Percentiles rank a stretch among this genome's conserved stretches.
Evolutionary conservation across 2,329 filamentous ascomycete genomes (phyloP).

Genomic region (Trichothecium sympodiale): DNA sequence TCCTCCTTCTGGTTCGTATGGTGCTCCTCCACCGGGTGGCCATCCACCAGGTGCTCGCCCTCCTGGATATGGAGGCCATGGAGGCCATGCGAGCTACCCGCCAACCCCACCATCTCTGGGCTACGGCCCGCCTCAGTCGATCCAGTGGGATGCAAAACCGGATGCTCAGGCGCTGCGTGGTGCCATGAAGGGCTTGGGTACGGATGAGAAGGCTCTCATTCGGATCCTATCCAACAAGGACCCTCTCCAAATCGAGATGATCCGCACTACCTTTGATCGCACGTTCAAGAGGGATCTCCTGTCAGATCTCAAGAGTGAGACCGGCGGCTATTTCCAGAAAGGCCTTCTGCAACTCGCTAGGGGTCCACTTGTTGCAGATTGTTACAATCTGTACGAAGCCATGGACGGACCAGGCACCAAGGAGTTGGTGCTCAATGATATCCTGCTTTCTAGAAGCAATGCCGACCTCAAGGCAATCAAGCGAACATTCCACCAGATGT

Average conservation of each 20-base stretch:
- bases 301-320: constrained; percentile 68
- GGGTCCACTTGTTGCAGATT: constrained; percentile 71
- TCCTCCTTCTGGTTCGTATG: constrained; percentile 20
- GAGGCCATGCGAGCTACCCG: constrained; percentile 16
- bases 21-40: constrained; percentile 24
- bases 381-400: constrained; percentile 56
- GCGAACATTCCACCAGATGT: constrained; percentile 58
- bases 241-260: constrained; percentile 61
- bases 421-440: constrained; percentile 74
- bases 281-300: constrained; percentile 58
- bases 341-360: constrained; percentile 64
- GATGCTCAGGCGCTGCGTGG: constrained; percentile 63
- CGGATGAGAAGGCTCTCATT: constrained; percentile 71
- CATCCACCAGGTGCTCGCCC: constrained; percentile 20
- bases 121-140: constrained; percentile 61
- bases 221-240: constrained; percentile 60
- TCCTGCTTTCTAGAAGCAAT: constrained; percentile 73
- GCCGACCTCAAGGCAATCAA: constrained; percentile 86
- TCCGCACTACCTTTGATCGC: constrained; percentile 56
- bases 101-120: constrained; percentile 60
- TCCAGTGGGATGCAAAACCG: constrained; percentile 54
- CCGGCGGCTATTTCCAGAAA: constrained; percentile 61
- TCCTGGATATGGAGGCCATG: constrained; percentile 8
- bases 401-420: constrained; percentile 78
- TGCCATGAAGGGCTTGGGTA: constrained; percentile 92